Conservation (phyloP, 768 basidiomycete genomes). For the Termitomyces sp. region DNA sequence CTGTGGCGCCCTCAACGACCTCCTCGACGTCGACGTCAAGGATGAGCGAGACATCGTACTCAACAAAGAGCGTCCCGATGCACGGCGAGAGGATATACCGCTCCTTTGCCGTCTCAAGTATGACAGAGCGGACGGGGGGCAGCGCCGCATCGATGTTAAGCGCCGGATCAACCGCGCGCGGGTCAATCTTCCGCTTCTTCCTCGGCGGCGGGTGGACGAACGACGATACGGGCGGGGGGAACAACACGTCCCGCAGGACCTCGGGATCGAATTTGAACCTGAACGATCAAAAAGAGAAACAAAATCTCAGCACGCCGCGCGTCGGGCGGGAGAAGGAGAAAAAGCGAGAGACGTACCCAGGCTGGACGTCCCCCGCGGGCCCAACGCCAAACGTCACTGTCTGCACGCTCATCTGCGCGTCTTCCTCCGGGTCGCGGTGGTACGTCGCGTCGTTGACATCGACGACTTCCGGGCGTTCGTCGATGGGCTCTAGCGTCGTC, state of each 20-base stretch:
- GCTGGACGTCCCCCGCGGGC: slow-evolving; percentile 29
- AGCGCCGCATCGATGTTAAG: slow-evolving; percentile 10
- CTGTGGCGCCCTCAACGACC: neutral
- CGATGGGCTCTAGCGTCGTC: slow-evolving; percentile 33
- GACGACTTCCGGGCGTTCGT: slow-evolving; percentile 31
- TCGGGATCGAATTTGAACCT: slow-evolving; percentile 46
- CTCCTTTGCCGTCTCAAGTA: slow-evolving; percentile 37
- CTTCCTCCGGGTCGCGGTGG: slow-evolving; percentile 31
- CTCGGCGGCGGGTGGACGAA: slow-evolving; percentile 21
- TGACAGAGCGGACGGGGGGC: slow-evolving; percentile 17
- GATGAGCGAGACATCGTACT: slow-evolving; percentile 35
- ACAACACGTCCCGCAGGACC: slow-evolving; percentile 37
- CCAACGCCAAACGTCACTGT: slow-evolving; percentile 46
- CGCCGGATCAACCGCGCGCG: slow-evolving; percentile 1
- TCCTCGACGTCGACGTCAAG: slow-evolving; percentile 21
- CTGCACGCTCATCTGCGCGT: slow-evolving; percentile 36
- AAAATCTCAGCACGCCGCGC: too few relatives aligned
- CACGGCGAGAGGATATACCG: slow-evolving; percentile 33
- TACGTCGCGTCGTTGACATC: slow-evolving; percentile 22
- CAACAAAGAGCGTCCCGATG: slow-evolving; percentile 10
- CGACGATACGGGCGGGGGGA: slow-evolving; percentile 26
- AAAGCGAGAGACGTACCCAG: slow-evolving; percentile 33
- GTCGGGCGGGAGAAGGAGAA: too few relatives aligned
- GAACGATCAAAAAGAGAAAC: too few relatives aligned
- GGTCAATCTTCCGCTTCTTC: slow-evolving; percentile 27